Percentiles rank a stretch among this genome's conserved stretches.
Conservation (phyloP, 2,329 filamentous ascomycete species). For the Diplodia intermedia region DNA sequence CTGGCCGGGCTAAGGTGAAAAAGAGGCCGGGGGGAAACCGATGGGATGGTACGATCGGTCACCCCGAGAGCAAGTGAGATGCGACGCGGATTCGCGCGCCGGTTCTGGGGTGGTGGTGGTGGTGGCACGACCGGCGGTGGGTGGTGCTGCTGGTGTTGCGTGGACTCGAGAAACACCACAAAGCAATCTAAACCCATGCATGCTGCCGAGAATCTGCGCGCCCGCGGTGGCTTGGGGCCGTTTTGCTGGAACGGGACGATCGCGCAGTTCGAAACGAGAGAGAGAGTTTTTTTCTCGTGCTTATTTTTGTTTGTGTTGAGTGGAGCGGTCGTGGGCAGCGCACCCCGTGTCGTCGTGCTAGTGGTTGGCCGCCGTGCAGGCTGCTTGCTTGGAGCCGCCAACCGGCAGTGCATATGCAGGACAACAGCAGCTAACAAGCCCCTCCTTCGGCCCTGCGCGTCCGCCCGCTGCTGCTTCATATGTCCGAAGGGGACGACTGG, state of each 20-base stretch:
- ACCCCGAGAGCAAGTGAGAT: not conserved
- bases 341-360: slow-evolving; percentile 6
- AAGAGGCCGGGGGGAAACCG: not conserved
- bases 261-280: not conserved
- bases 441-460: not conserved
- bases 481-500: not conserved
- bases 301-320: slow-evolving; percentile 5
- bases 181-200: slow-evolving; percentile 4
- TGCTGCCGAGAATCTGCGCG: not conserved
- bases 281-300: no score
- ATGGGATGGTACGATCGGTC: not conserved
- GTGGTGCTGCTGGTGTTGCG: not conserved
- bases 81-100: not conserved
- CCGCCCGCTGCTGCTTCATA: not conserved
- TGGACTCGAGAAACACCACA: not conserved
- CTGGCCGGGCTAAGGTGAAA: not conserved
- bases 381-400: slow-evolving; percentile 2
- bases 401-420: not conserved
- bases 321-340: slow-evolving; percentile 1
- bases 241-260: slow-evolving; percentile 1
- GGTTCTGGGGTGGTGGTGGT: not conserved
- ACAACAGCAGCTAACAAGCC: no score
- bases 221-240: not conserved
- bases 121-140: not conserved
- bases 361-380: not conserved